A percentile compares a stretch with the other conserved stretches of the same genome.
These are phyloP conservation scores for Penicillium sp. DNA, from an alignment of 2,329 filamentous ascomycete genomes.

Conservation along the genomic window DNA sequence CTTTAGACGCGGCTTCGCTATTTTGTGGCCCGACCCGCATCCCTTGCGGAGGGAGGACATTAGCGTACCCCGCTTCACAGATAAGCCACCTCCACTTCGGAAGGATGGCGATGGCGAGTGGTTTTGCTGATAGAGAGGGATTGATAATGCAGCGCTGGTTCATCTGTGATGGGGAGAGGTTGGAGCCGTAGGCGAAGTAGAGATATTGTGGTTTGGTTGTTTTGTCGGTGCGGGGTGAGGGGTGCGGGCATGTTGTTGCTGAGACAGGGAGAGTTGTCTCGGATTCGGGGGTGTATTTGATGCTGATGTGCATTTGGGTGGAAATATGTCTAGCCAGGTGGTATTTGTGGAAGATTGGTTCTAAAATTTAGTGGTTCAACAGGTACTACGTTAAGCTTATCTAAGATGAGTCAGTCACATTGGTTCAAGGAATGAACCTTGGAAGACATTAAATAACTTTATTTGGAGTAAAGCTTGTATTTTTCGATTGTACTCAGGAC, in stretches of 20 bases:
- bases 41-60: constrained; percentile 34
- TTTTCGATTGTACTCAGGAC: neutral
- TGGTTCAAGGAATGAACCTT: no score
- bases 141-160: constrained; percentile 34
- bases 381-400: neutral
- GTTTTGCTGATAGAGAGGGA: constrained; percentile 33
- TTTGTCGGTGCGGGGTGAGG: constrained; percentile 17
- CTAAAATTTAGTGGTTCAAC: neutral
- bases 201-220: constrained; percentile 28
- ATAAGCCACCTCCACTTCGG: constrained; percentile 44
- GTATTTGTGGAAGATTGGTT: neutral
- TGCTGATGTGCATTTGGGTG: constrained; percentile 4
- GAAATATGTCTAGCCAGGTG: neutral
- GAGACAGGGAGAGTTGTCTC: constrained; percentile 5
- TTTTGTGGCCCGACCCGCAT: constrained; percentile 25
- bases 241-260: neutral
- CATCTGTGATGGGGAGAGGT: constrained; percentile 46
- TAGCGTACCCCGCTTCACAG: constrained; percentile 43
- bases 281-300: neutral
- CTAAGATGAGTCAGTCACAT: no score
- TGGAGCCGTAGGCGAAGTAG: constrained; percentile 48
- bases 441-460: neutral
- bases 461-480: neutral
- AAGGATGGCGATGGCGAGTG: constrained; percentile 41
- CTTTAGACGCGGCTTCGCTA: constrained; percentile 10